Percentiles rank a stretch among this genome's conserved stretches.
These are phyloP conservation scores for Talaromyces amestolkiae DNA, from an alignment of 2,329 filamentous ascomycete species.

Conservation along the genomic window DNA sequence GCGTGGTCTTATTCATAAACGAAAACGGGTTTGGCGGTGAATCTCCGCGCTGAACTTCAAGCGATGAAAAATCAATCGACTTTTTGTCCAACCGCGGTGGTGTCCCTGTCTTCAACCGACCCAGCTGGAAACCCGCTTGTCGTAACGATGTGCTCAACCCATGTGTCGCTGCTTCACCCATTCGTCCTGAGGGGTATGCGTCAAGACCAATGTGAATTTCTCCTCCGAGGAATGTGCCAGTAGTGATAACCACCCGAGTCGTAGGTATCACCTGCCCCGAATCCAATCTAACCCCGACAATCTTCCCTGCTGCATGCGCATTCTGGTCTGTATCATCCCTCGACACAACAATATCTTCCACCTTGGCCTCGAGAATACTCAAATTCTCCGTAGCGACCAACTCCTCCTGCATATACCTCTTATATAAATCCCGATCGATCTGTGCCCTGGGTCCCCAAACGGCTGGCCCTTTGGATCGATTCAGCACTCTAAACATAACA, in stretches of 20 bases:
- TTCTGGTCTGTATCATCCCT: conserved; percentile 50
- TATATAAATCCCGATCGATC: conserved; percentile 87
- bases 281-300: conserved; percentile 81
- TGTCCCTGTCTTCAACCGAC: conserved; percentile 91
- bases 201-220: conserved; percentile 95
- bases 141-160: conserved; percentile 86
- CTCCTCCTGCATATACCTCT: conserved; percentile 86
- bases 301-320: conserved; percentile 62
- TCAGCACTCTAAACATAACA: conserved; percentile 88
- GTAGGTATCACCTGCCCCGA: conserved; percentile 81
- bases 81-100: conserved; percentile 80
- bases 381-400: conserved; percentile 74
- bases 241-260: conserved; percentile 85
- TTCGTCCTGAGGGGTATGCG: conserved; percentile 78
- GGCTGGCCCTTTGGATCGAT: conserved; percentile 84
- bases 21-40: conserved; percentile 86
- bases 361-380: conserved; percentile 77
- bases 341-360: conserved; percentile 83
- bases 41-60: conserved; percentile 77
- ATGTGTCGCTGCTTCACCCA: conserved; percentile 91
- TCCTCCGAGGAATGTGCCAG: conserved; percentile 89
- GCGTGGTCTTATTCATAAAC: conserved; percentile 75
- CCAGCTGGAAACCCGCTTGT: conserved; percentile 84
- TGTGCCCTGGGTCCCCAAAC: conserved; percentile 97
- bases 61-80: conserved; percentile 72